A percentile compares a stretch with the other conserved stretches of the same genome.
These are phyloP conservation scores for Diutina siamensis DNA, from an alignment of 1,139 yeast genomes.

Conservation along the genomic window DNA sequence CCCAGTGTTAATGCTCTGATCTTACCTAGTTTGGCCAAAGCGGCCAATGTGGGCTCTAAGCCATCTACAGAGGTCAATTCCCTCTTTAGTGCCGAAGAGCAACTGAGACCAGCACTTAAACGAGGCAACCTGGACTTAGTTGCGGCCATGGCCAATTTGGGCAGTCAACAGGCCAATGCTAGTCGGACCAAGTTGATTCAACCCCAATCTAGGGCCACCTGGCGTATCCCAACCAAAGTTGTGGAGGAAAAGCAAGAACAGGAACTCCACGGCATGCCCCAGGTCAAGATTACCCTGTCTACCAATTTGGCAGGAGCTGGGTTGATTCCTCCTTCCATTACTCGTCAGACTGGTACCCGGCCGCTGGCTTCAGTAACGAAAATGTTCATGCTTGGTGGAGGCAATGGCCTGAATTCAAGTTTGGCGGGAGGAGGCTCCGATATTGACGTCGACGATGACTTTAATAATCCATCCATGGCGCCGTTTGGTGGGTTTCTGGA, in stretches of 20 bases:
- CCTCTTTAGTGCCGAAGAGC: background rate
- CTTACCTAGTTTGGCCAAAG: background rate
- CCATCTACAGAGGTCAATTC: background rate
- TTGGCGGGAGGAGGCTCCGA: background rate
- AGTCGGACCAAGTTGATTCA: background rate
- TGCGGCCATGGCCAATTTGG: no score
- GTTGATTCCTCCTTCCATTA: background rate
- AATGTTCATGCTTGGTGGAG: background rate
- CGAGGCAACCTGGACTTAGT: background rate
- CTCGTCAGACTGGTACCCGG: background rate
- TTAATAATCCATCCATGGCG: slow-evolving; percentile 32
- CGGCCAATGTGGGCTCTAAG: background rate
- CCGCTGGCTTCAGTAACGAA: background rate
- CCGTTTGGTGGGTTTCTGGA: slow-evolving; percentile 72
- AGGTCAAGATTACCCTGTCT: background rate
- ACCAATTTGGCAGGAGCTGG: background rate
- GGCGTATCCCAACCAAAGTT: background rate
- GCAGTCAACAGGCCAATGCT: background rate
- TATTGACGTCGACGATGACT: slow-evolving; percentile 14
- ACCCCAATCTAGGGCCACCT: background rate
- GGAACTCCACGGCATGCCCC: background rate
- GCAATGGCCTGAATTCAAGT: slow-evolving; percentile 2
- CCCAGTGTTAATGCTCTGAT: background rate
- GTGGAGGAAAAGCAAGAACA: background rate
- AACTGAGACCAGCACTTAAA: background rate